Percentiles rank a stretch among this genome's conserved stretches.
Conservation (phyloP, 148 eudicot species). For the Arctostaphylos glauca region DNA sequence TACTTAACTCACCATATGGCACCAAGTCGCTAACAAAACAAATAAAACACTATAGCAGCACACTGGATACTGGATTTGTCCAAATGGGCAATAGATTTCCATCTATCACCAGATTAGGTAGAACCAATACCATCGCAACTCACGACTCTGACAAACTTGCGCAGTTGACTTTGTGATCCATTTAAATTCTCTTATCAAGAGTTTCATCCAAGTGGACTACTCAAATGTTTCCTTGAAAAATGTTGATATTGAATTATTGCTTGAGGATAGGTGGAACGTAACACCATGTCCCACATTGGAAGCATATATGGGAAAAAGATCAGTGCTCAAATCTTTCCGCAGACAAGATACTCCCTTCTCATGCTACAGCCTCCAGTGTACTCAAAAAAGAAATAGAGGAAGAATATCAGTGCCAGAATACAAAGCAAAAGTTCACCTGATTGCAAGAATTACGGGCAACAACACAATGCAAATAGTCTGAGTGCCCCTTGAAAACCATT, state of each 20-base stretch:
- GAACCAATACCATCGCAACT: neutral
- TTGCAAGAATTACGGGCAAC: constrained; percentile 59
- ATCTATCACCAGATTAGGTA: neutral
- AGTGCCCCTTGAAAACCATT: constrained; percentile 80
- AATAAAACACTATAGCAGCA: constrained; percentile 3
- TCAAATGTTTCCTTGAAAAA: neutral
- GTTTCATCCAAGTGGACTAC: neutral
- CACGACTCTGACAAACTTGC: constrained; percentile 8
- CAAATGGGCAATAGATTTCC: neutral
- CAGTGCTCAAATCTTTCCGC: too few relatives aligned
- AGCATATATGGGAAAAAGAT: too few relatives aligned
- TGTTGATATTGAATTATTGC: neutral
- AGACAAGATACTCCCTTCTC: too few relatives aligned
- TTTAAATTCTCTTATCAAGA: neutral
- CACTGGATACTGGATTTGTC: neutral
- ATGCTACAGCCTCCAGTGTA: neutral
- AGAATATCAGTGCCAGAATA: neutral
- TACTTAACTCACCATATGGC: neutral
- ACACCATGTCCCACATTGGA: too few relatives aligned
- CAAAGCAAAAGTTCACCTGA: constrained; percentile 55
- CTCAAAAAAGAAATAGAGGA: neutral
- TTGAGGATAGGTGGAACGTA: neutral
- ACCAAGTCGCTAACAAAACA: neutral
- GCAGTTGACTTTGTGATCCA: neutral
- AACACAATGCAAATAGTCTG: constrained; percentile 80